A percentile compares a stretch with the other conserved stretches of the same genome.
These are phyloP conservation scores for Scalesia atractyloides DNA, from an alignment of 129 eudicot genomes.

Conservation along the genomic window DNA sequence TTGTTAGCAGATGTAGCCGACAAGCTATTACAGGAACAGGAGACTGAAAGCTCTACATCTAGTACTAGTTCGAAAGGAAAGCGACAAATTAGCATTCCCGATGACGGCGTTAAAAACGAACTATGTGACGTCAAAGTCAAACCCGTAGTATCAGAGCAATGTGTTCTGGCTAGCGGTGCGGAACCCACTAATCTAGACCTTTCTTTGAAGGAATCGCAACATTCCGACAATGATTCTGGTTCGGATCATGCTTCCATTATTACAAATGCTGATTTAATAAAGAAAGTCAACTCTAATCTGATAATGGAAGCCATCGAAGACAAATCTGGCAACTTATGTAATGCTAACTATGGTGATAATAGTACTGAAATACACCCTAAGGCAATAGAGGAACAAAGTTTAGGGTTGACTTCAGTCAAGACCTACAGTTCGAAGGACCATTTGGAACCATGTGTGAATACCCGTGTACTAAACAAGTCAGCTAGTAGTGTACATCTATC, in stretches of 20 bases:
- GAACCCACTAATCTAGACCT: conserved; percentile 40
- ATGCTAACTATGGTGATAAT: conserved; percentile 31
- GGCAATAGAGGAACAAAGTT: conserved; percentile 34
- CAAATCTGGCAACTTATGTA: conserved; percentile 35
- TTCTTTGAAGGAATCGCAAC: conserved; percentile 35
- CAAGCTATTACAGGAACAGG: conserved; percentile 69
- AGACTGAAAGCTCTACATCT: conserved; percentile 88
- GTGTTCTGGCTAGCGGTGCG: conserved; percentile 81
- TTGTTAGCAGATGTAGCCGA: conserved; percentile 89
- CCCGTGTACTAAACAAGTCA: conserved; percentile 44
- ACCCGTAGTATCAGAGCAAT: conserved; percentile 47
- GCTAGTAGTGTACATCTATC: conserved; percentile 68
- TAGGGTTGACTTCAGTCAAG: conserved; percentile 39
- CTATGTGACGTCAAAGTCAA: conserved; percentile 46
- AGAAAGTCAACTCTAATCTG: conserved; percentile 36
- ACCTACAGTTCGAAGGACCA: conserved; percentile 42
- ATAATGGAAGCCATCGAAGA: conserved; percentile 33
- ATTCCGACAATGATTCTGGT: conserved; percentile 44
- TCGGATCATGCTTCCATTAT: conserved; percentile 44
- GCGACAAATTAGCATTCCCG: conserved; percentile 16
- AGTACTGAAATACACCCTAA: conserved; percentile 34
- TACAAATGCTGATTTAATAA: conserved; percentile 41
- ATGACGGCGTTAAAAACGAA: conserved; percentile 43
- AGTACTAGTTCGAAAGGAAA: conserved; percentile 35
- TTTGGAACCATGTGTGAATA: conserved; percentile 47